Evolutionary conservation across 768 basidiomycete species (phyloP), one percentile per base, ranked within the genome.

Genomic region (Imleria badia): DNA sequence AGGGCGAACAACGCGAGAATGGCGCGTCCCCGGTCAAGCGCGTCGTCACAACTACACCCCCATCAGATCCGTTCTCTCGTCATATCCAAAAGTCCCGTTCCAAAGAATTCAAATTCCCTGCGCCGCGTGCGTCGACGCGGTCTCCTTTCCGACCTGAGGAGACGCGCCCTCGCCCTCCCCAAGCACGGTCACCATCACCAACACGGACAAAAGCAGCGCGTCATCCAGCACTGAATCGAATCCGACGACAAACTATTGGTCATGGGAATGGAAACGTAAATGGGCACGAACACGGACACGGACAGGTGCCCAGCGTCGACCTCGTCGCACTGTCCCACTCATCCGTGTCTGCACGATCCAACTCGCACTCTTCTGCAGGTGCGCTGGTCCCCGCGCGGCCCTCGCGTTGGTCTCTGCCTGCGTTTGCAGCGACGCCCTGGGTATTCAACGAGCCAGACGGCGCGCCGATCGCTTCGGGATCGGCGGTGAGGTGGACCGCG

Each of bases 301-400:
- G 5, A 40, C 39, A 50, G 3, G 58, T 64, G 1, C 68, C 66
- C 5, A 60, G 60, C 44, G 5, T 72, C 14, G 64, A 72, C 41
- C 60, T 69, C 14, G 56, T 59, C 17, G 36, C 59, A 9, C 36
- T 58, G n/a, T 60, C 66, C 0, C 50, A 13, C 6, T 57, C 60
- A 17, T 55, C 63, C 35, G 17, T 14, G 3, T 66, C 64, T 22
- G 10, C 31, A 2, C 46, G 55, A 7, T 58, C 66, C 3, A 45
- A 49, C 15, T 56, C 57, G 10, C 42, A 7, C 10, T 61, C 66
- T 19, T 59, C 63, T 9, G 20, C 17, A 22, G 38, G 7, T 1
- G 10, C 39, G 3, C 52, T 61, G 1, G 42, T n/a, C 11, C 44
- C 52, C 14, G 14, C 20, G 15, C 33, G 34, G 15, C 52, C 23